phyloP scores from a whole-genome alignment of 2,329 filamentous ascomycete species.

The Aspergillus proliferans region DNA sequence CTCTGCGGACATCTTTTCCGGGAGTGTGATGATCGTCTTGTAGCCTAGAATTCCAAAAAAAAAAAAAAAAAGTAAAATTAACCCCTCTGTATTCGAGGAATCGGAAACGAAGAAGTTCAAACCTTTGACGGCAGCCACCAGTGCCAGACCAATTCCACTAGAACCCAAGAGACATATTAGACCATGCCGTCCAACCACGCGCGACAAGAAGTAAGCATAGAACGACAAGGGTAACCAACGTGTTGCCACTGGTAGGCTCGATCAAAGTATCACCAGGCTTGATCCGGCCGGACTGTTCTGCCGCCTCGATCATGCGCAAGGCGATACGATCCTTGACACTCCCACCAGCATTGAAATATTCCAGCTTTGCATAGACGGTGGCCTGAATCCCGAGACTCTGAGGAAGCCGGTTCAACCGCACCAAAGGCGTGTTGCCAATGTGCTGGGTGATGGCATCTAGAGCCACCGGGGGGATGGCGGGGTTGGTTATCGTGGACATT shows the following conservation, averaged over 20 bases:
- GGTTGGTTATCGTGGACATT: constrained; percentile 30
- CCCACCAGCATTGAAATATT: constrained; percentile 89
- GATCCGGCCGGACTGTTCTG: constrained; percentile 83
- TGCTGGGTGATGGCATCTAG: constrained; percentile 71
- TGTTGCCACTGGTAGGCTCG: constrained; percentile 96
- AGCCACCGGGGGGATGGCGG: constrained; percentile 49
- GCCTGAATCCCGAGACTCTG: constrained; percentile 84
- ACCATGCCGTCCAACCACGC: not conserved
- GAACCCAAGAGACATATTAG: not conserved
- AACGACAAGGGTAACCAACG: constrained; percentile 38
- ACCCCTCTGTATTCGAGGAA: not conserved
- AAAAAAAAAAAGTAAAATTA: not conserved
- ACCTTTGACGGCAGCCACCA: constrained; percentile 88
- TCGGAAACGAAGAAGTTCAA: constrained; percentile 1
- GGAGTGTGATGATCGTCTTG: constrained; percentile 96
- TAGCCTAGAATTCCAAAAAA: constrained; percentile 51
- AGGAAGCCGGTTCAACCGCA: constrained; percentile 87
- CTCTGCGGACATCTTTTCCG: constrained; percentile 98
- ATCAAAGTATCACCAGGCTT: constrained; percentile 96
- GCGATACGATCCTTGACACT: constrained; percentile 95
- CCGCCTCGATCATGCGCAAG: constrained; percentile 93
- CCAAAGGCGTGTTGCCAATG: constrained; percentile 93
- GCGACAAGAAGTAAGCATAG: not conserved
- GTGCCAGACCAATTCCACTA: constrained; percentile 81
- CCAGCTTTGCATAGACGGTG: constrained; percentile 83